Evolutionary conservation across 331 rosid species (phyloP).

Genomic region (Cucumis variabilis): DNA sequence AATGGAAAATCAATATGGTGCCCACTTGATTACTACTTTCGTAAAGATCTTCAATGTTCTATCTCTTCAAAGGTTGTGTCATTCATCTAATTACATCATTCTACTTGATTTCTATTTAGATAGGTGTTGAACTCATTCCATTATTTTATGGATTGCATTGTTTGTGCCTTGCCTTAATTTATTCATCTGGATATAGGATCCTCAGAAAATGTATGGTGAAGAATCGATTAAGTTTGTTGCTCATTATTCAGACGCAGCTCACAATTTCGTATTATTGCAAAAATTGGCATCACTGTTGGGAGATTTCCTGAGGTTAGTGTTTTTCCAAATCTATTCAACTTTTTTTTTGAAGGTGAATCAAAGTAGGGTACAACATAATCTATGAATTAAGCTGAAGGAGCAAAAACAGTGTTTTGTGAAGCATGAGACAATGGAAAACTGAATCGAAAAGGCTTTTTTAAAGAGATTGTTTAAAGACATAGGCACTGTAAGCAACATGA

Average conservation of each 20-base stretch:
- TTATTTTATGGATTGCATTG: conserved; percentile 15
- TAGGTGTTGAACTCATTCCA: conserved; percentile 3
- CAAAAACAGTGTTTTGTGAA: neutral
- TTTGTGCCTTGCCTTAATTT: conserved; percentile 29
- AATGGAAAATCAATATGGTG: conserved; percentile 99
- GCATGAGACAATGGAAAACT: neutral
- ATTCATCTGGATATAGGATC: conserved; percentile 55
- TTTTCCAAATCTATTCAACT: conserved; percentile 8
- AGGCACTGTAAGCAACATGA: neutral
- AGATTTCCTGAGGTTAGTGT: conserved; percentile 86
- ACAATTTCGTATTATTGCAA: conserved; percentile 87
- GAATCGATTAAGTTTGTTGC: conserved; percentile 72
- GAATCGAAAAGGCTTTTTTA: neutral
- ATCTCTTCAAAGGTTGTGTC: conserved; percentile 65
- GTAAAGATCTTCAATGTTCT: conserved; percentile 72
- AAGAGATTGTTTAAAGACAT: neutral
- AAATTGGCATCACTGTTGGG: conserved; percentile 75
- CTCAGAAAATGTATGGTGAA: conserved; percentile 45
- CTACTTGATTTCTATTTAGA: neutral
- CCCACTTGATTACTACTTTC: conserved; percentile 88
- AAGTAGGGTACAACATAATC: neutral
- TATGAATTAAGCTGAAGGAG: neutral
- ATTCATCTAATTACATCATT: conserved; percentile 19
- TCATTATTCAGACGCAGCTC: conserved; percentile 80
- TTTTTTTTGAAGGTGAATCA: neutral